Percentiles rank a stretch among this genome's conserved stretches.
phyloP scores from a whole-genome alignment of 768 basidiomycete species.

The Strobilomyces dryophilus region DNA sequence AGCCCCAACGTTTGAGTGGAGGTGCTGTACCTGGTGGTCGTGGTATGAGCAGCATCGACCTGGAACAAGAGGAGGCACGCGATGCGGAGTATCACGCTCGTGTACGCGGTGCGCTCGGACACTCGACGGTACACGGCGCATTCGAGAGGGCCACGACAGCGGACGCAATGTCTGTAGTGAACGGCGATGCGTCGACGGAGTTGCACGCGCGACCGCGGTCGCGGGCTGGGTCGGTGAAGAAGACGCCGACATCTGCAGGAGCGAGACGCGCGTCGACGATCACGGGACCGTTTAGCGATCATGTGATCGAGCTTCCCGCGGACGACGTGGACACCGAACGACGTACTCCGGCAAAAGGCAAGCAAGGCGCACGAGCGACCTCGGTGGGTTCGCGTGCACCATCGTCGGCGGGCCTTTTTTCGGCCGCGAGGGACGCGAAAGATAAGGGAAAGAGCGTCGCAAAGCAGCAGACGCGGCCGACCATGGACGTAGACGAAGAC shows the following conservation, averaged over 20 bases:
- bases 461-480: not conserved
- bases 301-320: slow-evolving; percentile 20
- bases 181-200: not conserved
- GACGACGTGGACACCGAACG: slow-evolving; percentile 5
- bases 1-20: slow-evolving; percentile 8
- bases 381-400: not conserved
- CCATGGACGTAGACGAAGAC: not conserved
- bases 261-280: not conserved
- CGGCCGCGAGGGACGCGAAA: not conserved
- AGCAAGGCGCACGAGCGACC: not conserved
- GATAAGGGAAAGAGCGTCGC: not conserved
- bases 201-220: not conserved
- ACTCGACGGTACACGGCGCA: not conserved
- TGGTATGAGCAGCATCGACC: slow-evolving; percentile 22
- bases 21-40: slow-evolving; percentile 30
- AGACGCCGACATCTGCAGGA: slow-evolving; percentile 2
- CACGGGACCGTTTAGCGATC: slow-evolving; percentile 17
- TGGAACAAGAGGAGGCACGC: slow-evolving; percentile 20
- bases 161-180: slow-evolving; percentile 1
- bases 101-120: not conserved
- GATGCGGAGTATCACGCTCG: slow-evolving; percentile 13
- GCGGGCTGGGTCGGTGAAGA: slow-evolving; percentile 8
- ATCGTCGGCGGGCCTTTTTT: slow-evolving; percentile 3
- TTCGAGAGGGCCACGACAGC: not conserved
- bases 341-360: not conserved